Evolutionary conservation across 2,329 filamentous ascomycete species (phyloP), one percentile per base, ranked within the genome.

Genomic region (Epichloe coenophiala): DNA sequence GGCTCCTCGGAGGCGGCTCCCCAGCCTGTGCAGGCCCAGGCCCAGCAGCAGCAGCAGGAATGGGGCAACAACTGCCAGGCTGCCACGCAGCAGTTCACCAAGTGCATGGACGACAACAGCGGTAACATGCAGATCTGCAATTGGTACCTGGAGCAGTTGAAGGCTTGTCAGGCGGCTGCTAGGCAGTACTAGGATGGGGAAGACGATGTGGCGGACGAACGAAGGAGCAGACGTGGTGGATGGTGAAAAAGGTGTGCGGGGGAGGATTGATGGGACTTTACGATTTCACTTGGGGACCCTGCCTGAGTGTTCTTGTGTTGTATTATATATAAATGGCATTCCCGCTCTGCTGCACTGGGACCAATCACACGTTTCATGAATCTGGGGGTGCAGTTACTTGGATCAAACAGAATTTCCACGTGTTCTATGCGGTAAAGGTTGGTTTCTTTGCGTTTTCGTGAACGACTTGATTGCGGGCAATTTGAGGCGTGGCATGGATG

Each of bases 101-200:
- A 84, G 74, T 98, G 93, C 78, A 85, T 98, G 84, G 90, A 97
- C 69, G 87, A 97, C 65, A 86, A 98, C 70, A 75, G 82, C 65
- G 93, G 93, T 60, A 89, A 93, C 72, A 82, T 98, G 84, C 84
- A 85, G 65, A 94, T 96, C 65, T 98, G 93, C 74, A 86, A 86
- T 59, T 98, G 91, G 90, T 98, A 98, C 70, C 74, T 98, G 61
- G 93, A 98, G 69, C 91, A 98, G 79, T 77, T 98, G 70, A 91
- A 90, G 77, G 85, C 86, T 51, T 91, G 86, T 77, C 86, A 91
- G 75, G 72, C 79, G 57, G 86, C 87, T 60, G 83, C 86, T 50
- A 80, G 75, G 69, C 80, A 74, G 60, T 87, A 88, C 72, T 88
- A 81, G 65, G 44, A n/a, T 39, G 8, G 31, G 37, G 33, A 17